Evolutionary conservation across 2,329 filamentous ascomycete genomes (phyloP).

Genomic region (Dactylellina cionopaga): DNA sequence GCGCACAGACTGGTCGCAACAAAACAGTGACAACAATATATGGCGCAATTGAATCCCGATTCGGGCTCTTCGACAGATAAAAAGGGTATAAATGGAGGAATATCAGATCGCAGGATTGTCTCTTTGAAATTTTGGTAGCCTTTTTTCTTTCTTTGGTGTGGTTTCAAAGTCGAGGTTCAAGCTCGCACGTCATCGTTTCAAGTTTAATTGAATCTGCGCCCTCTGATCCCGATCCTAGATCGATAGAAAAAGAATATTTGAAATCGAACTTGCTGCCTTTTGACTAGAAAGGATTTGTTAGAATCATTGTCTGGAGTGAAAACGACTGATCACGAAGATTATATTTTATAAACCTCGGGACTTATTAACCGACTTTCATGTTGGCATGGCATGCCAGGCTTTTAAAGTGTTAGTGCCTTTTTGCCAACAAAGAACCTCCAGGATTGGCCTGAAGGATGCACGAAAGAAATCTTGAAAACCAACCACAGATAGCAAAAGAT

Average conservation of each 20-base stretch:
- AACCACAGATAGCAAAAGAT: slow-evolving; percentile 11
- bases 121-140: slow-evolving; percentile 2
- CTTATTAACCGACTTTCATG: no score
- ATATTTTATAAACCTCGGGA: no score
- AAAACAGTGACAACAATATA: slow-evolving; percentile 3
- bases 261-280: no score
- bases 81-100: slow-evolving; percentile 21
- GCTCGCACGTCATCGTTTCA: slow-evolving; percentile 52
- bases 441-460: slow-evolving; percentile 7
- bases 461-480: slow-evolving; percentile 27
- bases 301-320: no score
- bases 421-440: slow-evolving; percentile 19
- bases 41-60: slow-evolving; percentile 32
- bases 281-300: no score
- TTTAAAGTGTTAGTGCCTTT: no score
- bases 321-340: no score
- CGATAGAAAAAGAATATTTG: slow-evolving; percentile 1
- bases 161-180: slow-evolving; percentile 35
- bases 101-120: slow-evolving; percentile 17
- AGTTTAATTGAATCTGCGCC: slow-evolving; percentile 41
- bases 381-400: no score
- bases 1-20: slow-evolving; percentile 13
- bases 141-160: no score
- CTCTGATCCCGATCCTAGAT: slow-evolving; percentile 23
- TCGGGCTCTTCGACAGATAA: slow-evolving; percentile 14